Evolutionary conservation across 2,329 filamentous ascomycete species (phyloP).

Genomic region (Beauveria brongniartii): DNA sequence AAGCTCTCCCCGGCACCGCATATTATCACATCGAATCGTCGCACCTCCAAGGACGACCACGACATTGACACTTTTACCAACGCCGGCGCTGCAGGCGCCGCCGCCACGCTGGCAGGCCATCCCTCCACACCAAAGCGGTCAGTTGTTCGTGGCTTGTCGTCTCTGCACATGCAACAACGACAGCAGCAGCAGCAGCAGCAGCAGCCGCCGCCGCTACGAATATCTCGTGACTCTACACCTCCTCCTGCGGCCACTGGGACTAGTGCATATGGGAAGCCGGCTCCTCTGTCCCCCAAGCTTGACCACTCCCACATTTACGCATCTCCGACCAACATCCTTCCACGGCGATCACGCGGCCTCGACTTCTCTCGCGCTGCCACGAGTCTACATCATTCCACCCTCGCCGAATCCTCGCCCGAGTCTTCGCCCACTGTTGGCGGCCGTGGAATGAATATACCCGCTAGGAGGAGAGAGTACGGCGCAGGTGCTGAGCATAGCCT

Average conservation of each 20-base stretch:
- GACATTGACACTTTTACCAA: slow-evolving; percentile 27
- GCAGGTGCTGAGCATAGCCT: slow-evolving; percentile 47
- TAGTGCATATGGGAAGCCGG: slow-evolving; percentile 39
- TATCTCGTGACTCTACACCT: slow-evolving; percentile 27
- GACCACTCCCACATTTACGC: slow-evolving; percentile 80
- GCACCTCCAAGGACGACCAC: slow-evolving; percentile 60
- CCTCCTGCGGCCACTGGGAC: slow-evolving; percentile 25
- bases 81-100: background rate
- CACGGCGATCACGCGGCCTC: slow-evolving; percentile 78
- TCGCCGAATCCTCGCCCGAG: slow-evolving; percentile 84
- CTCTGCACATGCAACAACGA: slow-evolving; percentile 23
- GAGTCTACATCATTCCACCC: slow-evolving; percentile 88
- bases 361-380: slow-evolving; percentile 93
- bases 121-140: slow-evolving; percentile 69
- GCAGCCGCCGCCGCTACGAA: background rate
- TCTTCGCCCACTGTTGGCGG: slow-evolving; percentile 74
- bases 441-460: slow-evolving; percentile 54
- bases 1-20: slow-evolving; percentile 51
- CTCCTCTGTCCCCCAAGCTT: slow-evolving; percentile 75
- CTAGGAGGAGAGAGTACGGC: slow-evolving; percentile 41
- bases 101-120: slow-evolving; percentile 24
- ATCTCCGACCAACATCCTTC: slow-evolving; percentile 79
- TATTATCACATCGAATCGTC: slow-evolving; percentile 44
- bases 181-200: background rate
- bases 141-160: slow-evolving; percentile 53